phyloP scores from a whole-genome alignment of 345 rosid genomes.

The Noccaea bulbosa region DNA sequence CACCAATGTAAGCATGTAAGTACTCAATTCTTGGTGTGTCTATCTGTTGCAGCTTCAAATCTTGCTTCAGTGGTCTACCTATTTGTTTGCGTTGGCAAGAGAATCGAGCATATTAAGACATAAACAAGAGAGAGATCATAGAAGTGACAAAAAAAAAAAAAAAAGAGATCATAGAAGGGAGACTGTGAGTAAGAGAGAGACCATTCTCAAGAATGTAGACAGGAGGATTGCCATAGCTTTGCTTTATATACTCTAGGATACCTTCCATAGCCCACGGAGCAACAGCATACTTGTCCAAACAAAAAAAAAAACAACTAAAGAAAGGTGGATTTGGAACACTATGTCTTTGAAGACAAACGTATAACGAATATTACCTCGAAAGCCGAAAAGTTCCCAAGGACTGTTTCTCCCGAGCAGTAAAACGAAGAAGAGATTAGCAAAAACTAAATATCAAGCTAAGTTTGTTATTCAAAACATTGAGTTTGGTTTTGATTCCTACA shows the following conservation, averaged over 20 bases:
- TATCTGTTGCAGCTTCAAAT: background rate
- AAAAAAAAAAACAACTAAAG: background rate
- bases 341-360: background rate
- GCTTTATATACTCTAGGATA: background rate
- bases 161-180: background rate
- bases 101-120: background rate
- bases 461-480: background rate
- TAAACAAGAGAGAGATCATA: background rate
- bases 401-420: background rate
- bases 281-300: background rate
- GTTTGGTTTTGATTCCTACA: background rate
- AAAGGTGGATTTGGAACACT: background rate
- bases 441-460: no score
- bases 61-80: slow-evolving; percentile 1
- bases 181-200: background rate
- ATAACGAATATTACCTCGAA: background rate
- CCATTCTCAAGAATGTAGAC: background rate
- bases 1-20: slow-evolving; percentile 13
- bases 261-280: background rate
- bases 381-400: background rate
- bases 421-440: background rate
- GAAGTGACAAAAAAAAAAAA: no score
- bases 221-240: background rate
- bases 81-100: background rate
- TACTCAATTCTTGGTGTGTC: slow-evolving; percentile 8